These are phyloP conservation scores for Salvia miltiorrhiza DNA, from an alignment of 257 asterid species.

Conservation along the genomic window DNA sequence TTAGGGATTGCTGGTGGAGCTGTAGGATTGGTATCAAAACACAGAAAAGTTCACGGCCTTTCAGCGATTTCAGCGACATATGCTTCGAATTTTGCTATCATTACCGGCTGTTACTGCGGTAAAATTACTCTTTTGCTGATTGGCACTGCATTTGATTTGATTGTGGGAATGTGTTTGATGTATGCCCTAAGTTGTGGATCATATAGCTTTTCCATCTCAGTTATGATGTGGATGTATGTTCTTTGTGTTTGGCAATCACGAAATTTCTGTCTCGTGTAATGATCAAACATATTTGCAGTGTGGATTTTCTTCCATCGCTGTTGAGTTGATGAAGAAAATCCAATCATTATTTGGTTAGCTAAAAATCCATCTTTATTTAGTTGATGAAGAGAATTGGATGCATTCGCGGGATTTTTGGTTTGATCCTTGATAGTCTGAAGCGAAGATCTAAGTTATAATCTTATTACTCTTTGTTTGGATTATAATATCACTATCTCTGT, in stretches of 20 bases:
- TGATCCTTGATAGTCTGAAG: not conserved
- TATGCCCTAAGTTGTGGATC: no score
- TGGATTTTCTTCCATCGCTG: no score
- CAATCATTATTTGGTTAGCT: not conserved
- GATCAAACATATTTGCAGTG: not conserved
- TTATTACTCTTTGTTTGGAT: not conserved
- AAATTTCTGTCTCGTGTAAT: not conserved
- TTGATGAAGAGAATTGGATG: constrained; percentile 6
- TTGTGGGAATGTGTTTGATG: no score
- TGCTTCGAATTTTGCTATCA: constrained; percentile 83
- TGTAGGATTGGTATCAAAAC: constrained; percentile 70
- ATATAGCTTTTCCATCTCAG: not conserved
- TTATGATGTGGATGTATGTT: not conserved
- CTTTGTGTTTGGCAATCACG: not conserved
- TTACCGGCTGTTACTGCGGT: constrained; percentile 92
- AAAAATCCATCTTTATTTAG: not conserved
- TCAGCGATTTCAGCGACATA: constrained; percentile 60
- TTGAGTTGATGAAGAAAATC: not conserved
- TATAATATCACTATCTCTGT: not conserved
- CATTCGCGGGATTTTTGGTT: not conserved
- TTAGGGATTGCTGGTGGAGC: constrained; percentile 86
- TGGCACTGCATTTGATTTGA: not conserved
- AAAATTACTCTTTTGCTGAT: not conserved
- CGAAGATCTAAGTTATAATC: not conserved
- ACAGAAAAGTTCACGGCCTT: constrained; percentile 61